A percentile compares a stretch with the other conserved stretches of the same genome.
These are phyloP conservation scores for Maudiozyma pseudohumilis DNA, from an alignment of 805 yeast genomes.

Conservation along the genomic window DNA sequence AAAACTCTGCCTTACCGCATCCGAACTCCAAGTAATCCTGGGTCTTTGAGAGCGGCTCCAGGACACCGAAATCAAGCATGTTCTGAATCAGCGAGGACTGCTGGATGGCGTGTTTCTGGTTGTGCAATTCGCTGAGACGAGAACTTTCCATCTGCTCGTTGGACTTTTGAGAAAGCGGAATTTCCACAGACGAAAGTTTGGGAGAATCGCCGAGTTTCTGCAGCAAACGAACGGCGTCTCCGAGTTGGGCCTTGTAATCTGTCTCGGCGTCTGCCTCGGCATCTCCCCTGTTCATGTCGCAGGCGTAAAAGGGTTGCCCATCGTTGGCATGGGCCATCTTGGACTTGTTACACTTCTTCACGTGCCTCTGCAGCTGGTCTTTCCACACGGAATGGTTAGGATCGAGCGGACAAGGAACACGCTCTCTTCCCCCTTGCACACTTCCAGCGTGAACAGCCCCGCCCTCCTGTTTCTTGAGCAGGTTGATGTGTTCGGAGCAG, in stretches of 20 bases:
- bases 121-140: slow-evolving; percentile 38
- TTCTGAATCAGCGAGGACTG: slow-evolving; percentile 75
- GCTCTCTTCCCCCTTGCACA: not conserved
- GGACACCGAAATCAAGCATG: slow-evolving; percentile 34
- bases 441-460: not conserved
- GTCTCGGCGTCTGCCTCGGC: not conserved
- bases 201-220: not conserved
- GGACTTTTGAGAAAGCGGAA: slow-evolving; percentile 1
- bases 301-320: slow-evolving; percentile 41
- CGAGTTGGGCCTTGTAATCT: not conserved
- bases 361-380: slow-evolving; percentile 43
- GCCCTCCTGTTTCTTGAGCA: slow-evolving; percentile 34
- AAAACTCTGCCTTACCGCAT: slow-evolving; percentile 80
- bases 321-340: slow-evolving; percentile 25
- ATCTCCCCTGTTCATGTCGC: slow-evolving; percentile 34
- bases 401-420: slow-evolving; percentile 67
- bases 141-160: slow-evolving; percentile 6
- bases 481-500: slow-evolving; percentile 71
- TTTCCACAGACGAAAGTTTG: not conserved
- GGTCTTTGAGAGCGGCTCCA: slow-evolving; percentile 19
- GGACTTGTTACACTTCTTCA: slow-evolving; percentile 49
- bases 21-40: slow-evolving; percentile 66
- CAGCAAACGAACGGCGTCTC: not conserved
- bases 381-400: slow-evolving; percentile 66
- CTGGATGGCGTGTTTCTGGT: slow-evolving; percentile 70